Evolutionary conservation across 2,329 filamentous ascomycete genomes (phyloP), one percentile per base, ranked within the genome.

Genomic region (Coniochaeta sp.): DNA sequence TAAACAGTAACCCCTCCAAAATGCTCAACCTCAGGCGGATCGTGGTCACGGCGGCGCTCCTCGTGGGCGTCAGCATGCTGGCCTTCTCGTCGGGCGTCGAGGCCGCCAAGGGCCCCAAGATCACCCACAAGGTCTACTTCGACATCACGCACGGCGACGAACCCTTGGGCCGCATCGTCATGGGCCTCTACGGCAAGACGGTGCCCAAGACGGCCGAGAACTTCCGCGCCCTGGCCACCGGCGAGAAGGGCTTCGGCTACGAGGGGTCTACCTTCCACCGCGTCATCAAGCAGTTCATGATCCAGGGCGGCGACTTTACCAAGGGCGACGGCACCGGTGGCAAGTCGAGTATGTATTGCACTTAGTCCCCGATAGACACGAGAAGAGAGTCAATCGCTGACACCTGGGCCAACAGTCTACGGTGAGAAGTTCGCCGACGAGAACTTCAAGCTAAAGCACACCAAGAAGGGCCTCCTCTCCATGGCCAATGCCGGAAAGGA

Each of bases 361-460:
- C 6, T 13, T 3, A 16, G 6, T 22, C 38, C 26, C 12, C 18
- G 2, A 2, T 14, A 24, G 13, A 33, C n/a, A n/a, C n/a, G n/a
- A 24, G 22, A 22, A 14, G 7, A 40, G 20, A 42, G 18, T 7
- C 42, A 27, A 30, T 30, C 18, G 28, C 22, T 26, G 24, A 38
- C 28, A 27, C 16, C 32, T 4, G 28, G 10, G 38, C 27, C 18
- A 53, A n/a, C 57, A 85, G 82, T 94, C 76, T 94, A 92, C 69
- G 89, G 89, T 63, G 77, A 81, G 62, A 89, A 88, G 74, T 94
- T 94, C 75, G 72, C 82, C 58, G 89, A 95, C 64, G 89, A 95
- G 84, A 94, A 92, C 86, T 94, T 95, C 81, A 92, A 94, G 85
- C 80, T 92, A 67, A 91, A 91, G 81, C 89, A 95, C 83, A 82